phyloP scores from a whole-genome alignment of 352 stramenopile species.

The Phytophthora sojae region DNA sequence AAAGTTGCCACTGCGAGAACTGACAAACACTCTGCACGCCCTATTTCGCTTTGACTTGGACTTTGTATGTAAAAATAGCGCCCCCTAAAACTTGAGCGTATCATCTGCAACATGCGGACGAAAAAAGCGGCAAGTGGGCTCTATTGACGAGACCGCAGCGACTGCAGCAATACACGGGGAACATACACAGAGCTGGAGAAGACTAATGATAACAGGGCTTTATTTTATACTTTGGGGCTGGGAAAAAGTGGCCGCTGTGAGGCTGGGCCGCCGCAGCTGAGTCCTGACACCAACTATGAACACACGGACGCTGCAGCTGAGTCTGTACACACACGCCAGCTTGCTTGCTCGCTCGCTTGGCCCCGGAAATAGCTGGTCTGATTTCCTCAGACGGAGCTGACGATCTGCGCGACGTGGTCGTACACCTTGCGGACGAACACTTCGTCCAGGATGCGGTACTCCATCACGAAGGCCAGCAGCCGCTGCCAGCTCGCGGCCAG shows the following conservation, averaged over 20 bases:
- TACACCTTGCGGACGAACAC: conserved; percentile 63
- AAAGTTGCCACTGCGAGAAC: conserved; percentile 8
- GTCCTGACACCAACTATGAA: neutral
- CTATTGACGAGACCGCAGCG: neutral
- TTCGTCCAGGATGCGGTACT: conserved; percentile 71
- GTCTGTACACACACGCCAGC: neutral
- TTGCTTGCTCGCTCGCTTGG: too few relatives aligned
- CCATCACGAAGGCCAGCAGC: conserved; percentile 64
- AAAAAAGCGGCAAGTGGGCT: neutral
- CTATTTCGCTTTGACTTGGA: conserved; percentile 1
- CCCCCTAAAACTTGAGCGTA: too few relatives aligned
- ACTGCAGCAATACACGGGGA: too few relatives aligned
- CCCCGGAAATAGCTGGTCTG: neutral
- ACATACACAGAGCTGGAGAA: neutral
- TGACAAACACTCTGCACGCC: conserved; percentile 18
- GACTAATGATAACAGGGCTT: conserved; percentile 30
- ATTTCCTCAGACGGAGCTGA: conserved; percentile 26
- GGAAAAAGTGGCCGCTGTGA: neutral
- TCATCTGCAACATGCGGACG: neutral
- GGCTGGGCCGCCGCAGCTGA: neutral
- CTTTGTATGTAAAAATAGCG: conserved; percentile 1
- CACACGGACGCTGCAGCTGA: neutral
- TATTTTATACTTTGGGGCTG: conserved; percentile 36
- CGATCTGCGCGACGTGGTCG: conserved; percentile 60
- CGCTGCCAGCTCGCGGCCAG: conserved; percentile 66